phyloP scores from a whole-genome alignment of 108 stramenopile species.

The Discostella stelligeroides region DNA sequence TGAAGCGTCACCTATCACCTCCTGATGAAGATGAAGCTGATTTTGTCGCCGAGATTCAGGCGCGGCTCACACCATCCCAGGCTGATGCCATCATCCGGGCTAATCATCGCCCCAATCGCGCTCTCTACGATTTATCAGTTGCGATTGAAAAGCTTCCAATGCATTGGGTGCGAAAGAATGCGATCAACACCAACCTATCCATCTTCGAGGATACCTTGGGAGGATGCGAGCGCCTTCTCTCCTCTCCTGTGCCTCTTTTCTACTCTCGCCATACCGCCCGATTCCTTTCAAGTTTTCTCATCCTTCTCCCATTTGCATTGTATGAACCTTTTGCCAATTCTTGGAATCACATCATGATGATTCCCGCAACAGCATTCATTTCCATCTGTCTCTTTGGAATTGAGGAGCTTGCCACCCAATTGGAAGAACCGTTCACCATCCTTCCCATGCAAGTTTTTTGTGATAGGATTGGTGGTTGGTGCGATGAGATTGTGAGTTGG shows the following conservation, averaged over 20 bases:
- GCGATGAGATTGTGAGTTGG: conserved; percentile 50
- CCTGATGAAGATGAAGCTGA: conserved; percentile 61
- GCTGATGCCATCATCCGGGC: conserved; percentile 60
- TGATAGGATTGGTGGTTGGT: conserved; percentile 61
- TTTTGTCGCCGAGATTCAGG: conserved; percentile 49
- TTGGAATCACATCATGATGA: conserved; percentile 75
- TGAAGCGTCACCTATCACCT: conserved; percentile 69
- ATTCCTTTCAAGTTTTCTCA: conserved; percentile 67
- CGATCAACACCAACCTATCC: conserved; percentile 55
- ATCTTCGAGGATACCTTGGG: conserved; percentile 74
- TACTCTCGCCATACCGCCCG: conserved; percentile 73
- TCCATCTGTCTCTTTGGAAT: conserved; percentile 72
- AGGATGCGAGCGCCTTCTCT: conserved; percentile 52
- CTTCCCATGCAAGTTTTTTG: conserved; percentile 82
- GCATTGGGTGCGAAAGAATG: conserved; percentile 64
- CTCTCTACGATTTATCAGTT: conserved; percentile 55
- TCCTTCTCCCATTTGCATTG: conserved; percentile 65
- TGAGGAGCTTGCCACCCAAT: conserved; percentile 75
- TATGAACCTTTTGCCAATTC: conserved; percentile 61
- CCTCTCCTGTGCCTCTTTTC: conserved; percentile 66
- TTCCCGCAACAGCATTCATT: conserved; percentile 59
- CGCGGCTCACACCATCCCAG: conserved; percentile 45
- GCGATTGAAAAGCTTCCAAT: conserved; percentile 76
- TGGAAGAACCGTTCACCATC: conserved; percentile 86
- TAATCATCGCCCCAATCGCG: conserved; percentile 66